Base-by-base conservation (phyloP, 2,329 filamentous ascomycete genomes). In the Microdochium trichocladiopsis region DNA sequence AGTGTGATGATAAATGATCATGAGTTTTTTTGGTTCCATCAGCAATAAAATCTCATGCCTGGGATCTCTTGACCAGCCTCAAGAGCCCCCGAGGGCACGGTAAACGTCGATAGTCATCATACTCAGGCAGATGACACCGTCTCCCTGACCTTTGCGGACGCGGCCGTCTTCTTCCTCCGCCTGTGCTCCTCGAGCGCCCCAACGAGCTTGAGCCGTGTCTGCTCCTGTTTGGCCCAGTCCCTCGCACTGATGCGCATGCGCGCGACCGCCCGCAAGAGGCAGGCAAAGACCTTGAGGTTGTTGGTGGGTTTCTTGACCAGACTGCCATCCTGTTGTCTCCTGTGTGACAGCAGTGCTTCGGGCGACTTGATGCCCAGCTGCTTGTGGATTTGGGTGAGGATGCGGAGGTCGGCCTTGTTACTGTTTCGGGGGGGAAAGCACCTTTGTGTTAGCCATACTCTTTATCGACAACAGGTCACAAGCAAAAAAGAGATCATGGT, bases 381-480 rank as follows among this genome's bases (percentile, higher is more conserved):
- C 51, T 89, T 82, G 56, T 88, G 90, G 76, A 96, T 95, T 60
- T 88, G 81, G 60, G 87, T 82, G 57, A 97, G 84, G 64, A 96
- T 87, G 50, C 85, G 83, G 54, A 97, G 84, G 67, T 97, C 90
- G 55, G 90, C 88, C 69, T 93, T 87, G 74, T 97, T 99, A 74
- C 94, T 97, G 68, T 67, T 52, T 12, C 11, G 49, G n/a, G n/a
- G 9, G 50, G 53, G 18, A 8, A 45, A 16, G 18, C 5, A 37
- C 14, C 14, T 47, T 51, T 55, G 50, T 54, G 55, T 63, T 62
- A 65, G 61, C 58, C 63, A 57, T 59, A 52, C 52, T 25, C 48
- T 21, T 31, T 47, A 48, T n/a, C 8, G 21, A 23, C 53, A 45
- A 43, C 21, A 45, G 6, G n/a, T 23, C 41, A 45, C 5, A 8